Conservation (phyloP, 345 rosid genomes). For the Balakata baccata region DNA sequence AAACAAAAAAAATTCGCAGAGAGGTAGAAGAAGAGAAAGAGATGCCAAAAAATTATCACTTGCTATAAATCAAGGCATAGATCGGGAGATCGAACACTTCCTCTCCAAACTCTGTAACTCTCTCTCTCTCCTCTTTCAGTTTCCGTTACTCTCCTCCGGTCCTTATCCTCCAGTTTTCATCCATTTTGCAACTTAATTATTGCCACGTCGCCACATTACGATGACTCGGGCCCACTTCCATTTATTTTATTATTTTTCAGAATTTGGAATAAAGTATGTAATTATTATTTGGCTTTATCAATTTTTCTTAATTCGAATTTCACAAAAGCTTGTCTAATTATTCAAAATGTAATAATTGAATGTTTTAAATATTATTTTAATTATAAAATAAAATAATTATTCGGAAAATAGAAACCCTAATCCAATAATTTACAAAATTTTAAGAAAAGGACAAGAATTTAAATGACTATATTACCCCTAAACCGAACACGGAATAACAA, state of each 20-base stretch:
- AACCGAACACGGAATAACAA: not conserved
- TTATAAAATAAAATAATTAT: too few relatives aligned
- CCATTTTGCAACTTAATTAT: constrained; percentile 38
- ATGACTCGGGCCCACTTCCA: constrained; percentile 23
- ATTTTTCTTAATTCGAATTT: too few relatives aligned
- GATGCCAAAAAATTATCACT: not conserved
- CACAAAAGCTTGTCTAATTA: too few relatives aligned
- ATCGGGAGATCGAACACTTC: constrained; percentile 3
- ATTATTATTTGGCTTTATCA: constrained; percentile 12
- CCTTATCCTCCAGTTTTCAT: constrained; percentile 58
- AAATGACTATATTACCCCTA: not conserved
- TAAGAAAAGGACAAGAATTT: not conserved
- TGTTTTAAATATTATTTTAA: too few relatives aligned
- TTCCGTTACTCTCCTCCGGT: constrained; percentile 43
- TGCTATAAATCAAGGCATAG: constrained; percentile 1
- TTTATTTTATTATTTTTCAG: not conserved
- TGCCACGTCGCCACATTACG: constrained; percentile 47
- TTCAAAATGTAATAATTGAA: too few relatives aligned
- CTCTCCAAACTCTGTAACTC: not conserved
- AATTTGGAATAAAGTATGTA: constrained; percentile 2
- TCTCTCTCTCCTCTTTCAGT: constrained; percentile 11
- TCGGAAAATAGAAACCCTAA: not conserved
- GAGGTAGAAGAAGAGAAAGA: not conserved
- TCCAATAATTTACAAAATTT: too few relatives aligned
- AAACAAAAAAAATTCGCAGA: not conserved